Evolutionary conservation across 306 rosid species (phyloP).

Genomic region (Macrotyloma uniflorum): DNA sequence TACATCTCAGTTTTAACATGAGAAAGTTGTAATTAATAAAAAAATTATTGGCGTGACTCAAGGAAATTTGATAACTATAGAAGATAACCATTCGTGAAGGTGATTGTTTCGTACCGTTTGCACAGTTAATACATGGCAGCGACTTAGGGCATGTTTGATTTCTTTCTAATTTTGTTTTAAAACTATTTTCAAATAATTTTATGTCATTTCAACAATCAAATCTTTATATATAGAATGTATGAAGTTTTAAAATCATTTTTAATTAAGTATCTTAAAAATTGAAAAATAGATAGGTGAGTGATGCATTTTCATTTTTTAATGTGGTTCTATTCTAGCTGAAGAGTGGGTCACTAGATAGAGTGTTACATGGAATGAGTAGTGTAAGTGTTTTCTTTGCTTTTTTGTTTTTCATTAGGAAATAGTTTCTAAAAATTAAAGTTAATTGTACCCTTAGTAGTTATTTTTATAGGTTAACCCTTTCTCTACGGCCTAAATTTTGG

Average conservation of each 20-base stretch:
- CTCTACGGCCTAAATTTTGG: not conserved
- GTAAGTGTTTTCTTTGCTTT: too few relatives aligned
- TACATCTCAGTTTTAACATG: conserved; percentile 43
- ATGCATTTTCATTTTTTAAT: too few relatives aligned
- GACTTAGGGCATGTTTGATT: not conserved
- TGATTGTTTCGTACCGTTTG: not conserved
- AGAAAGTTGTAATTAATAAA: conserved; percentile 31
- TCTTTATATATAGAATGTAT: not conserved
- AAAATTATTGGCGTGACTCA: conserved; percentile 25
- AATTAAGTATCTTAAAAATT: too few relatives aligned
- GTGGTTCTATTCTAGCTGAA: too few relatives aligned
- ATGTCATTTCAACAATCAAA: not conserved
- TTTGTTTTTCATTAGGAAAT: not conserved
- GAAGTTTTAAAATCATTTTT: too few relatives aligned
- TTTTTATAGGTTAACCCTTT: not conserved
- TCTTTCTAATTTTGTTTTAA: not conserved
- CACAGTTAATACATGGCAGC: not conserved
- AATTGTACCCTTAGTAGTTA: not conserved
- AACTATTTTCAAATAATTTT: not conserved
- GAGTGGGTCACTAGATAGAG: too few relatives aligned
- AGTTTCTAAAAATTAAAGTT: not conserved
- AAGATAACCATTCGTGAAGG: not conserved
- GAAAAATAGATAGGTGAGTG: not conserved
- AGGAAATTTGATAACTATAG: too few relatives aligned
- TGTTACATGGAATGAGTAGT: too few relatives aligned